Evolutionary conservation across 768 basidiomycete genomes (phyloP).

Genomic region (Termitomyces sp.): DNA sequence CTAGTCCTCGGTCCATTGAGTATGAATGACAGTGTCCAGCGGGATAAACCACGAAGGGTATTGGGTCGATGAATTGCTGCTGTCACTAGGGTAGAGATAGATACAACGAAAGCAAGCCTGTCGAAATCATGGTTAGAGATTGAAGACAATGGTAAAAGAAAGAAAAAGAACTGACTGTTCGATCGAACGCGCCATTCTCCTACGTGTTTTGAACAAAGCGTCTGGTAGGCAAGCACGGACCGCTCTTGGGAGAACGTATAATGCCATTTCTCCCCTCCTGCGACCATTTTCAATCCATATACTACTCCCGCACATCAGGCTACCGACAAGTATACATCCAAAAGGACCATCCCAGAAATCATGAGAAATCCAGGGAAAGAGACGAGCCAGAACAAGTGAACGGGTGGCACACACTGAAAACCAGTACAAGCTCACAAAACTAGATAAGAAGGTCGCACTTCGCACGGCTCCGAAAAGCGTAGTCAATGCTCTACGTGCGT

Average conservation of each 20-base stretch:
- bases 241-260: slow-evolving; percentile 74
- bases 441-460: slow-evolving; percentile 67
- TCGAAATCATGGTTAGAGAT: not conserved
- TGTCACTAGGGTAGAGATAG: slow-evolving; percentile 62
- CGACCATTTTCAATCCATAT: slow-evolving; percentile 75
- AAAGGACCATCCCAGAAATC: slow-evolving; percentile 77
- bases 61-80: slow-evolving; percentile 57
- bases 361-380: slow-evolving; percentile 65
- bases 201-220: slow-evolving; percentile 42
- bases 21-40: slow-evolving; percentile 66
- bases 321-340: slow-evolving; percentile 63
- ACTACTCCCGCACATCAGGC: slow-evolving; percentile 65
- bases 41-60: slow-evolving; percentile 65
- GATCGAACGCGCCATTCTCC: slow-evolving; percentile 29
- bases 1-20: slow-evolving; percentile 54
- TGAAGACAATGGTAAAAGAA: not conserved
- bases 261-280: slow-evolving; percentile 71
- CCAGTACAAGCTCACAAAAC: slow-evolving; percentile 71
- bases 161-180: slow-evolving; percentile 47
- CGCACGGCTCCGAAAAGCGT: slow-evolving; percentile 49
- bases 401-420: slow-evolving; percentile 65
- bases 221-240: slow-evolving; percentile 59
- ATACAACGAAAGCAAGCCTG: slow-evolving; percentile 57
- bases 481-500: slow-evolving; percentile 33
- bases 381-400: slow-evolving; percentile 56